phyloP scores from a whole-genome alignment of 352 stramenopile species.

The Thalassiosira exigua region DNA sequence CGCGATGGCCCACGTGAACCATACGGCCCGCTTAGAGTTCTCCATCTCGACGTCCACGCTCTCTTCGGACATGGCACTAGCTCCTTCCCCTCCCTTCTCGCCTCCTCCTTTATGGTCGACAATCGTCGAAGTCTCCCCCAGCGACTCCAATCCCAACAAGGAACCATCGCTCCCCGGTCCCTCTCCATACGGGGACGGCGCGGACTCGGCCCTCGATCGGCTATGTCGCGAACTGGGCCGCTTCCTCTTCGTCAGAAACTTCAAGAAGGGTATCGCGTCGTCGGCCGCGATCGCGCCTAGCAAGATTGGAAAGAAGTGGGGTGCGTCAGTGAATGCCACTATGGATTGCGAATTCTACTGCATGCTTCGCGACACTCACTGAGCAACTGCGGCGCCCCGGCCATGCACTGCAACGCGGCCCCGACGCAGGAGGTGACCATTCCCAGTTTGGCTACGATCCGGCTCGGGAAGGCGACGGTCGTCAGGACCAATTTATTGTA shows the following conservation, averaged over 20 bases:
- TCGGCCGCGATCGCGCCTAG: too few species aligned
- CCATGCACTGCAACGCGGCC: slow-evolving; percentile 83
- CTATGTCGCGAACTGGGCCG: too few species aligned
- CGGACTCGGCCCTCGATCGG: too few species aligned
- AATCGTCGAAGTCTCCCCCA: slow-evolving; percentile 25
- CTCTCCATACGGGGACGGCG: too few species aligned
- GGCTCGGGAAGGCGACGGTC: slow-evolving; percentile 78
- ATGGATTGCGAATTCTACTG: too few species aligned
- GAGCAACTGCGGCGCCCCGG: slow-evolving; percentile 79
- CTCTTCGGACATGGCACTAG: slow-evolving; percentile 42
- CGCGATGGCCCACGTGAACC: slow-evolving; percentile 80
- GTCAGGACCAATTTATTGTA: slow-evolving; percentile 84
- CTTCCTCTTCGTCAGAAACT: too few species aligned
- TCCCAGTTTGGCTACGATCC: slow-evolving; percentile 81
- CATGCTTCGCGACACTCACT: too few species aligned
- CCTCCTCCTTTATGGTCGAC: too few species aligned
- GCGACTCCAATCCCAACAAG: not conserved
- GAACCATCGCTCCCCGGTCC: not conserved
- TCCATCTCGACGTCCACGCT: slow-evolving; percentile 32
- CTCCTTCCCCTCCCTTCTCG: too few species aligned
- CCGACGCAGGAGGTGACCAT: slow-evolving; percentile 82
- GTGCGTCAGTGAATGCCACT: too few species aligned
- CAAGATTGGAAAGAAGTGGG: too few species aligned
- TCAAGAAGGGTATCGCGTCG: too few species aligned
- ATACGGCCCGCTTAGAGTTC: slow-evolving; percentile 63